A percentile compares a stretch with the other conserved stretches of the same genome.
Evolutionary conservation across 495 filamentous ascomycete species (phyloP).

Genomic region (Zalerion maritima): DNA sequence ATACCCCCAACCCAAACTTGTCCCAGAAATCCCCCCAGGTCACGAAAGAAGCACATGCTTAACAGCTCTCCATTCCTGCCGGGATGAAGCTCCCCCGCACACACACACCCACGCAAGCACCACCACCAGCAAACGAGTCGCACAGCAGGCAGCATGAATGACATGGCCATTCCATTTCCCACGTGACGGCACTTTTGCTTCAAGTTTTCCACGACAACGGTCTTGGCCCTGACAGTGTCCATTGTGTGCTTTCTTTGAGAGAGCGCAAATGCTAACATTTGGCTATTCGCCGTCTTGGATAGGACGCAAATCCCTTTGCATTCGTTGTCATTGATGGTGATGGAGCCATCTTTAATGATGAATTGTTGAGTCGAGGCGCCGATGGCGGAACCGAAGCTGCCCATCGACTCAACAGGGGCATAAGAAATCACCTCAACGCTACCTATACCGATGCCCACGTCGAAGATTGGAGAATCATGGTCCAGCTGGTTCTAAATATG

Average conservation of each 20-base stretch:
- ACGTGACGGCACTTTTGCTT: too few relatives aligned
- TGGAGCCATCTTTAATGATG: slow-evolving; percentile 16
- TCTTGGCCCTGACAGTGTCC: too few relatives aligned
- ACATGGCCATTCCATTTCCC: too few relatives aligned
- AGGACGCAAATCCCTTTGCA: slow-evolving; percentile 15
- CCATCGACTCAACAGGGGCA: slow-evolving; percentile 11
- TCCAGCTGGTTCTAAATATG: slow-evolving; percentile 16
- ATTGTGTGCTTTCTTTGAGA: too few relatives aligned
- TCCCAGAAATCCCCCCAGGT: neutral
- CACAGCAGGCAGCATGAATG: too few relatives aligned
- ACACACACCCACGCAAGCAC: too few relatives aligned
- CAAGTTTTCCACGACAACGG: too few relatives aligned
- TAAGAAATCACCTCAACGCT: slow-evolving; percentile 7
- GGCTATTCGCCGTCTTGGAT: too few relatives aligned
- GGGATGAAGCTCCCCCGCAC: too few relatives aligned
- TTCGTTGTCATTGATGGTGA: slow-evolving; percentile 20
- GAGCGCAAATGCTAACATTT: too few relatives aligned
- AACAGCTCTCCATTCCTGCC: too few relatives aligned
- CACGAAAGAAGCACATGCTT: neutral
- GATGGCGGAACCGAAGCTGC: slow-evolving; percentile 17
- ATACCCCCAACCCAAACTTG: neutral
- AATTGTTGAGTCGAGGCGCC: slow-evolving; percentile 14
- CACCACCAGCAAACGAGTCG: too few relatives aligned
- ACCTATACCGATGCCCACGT: slow-evolving; percentile 4
- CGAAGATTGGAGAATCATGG: slow-evolving; percentile 12